Evolutionary conservation across 2,329 filamentous ascomycete genomes (phyloP).

Genomic region (Tolypocladium cylindrosporum): DNA sequence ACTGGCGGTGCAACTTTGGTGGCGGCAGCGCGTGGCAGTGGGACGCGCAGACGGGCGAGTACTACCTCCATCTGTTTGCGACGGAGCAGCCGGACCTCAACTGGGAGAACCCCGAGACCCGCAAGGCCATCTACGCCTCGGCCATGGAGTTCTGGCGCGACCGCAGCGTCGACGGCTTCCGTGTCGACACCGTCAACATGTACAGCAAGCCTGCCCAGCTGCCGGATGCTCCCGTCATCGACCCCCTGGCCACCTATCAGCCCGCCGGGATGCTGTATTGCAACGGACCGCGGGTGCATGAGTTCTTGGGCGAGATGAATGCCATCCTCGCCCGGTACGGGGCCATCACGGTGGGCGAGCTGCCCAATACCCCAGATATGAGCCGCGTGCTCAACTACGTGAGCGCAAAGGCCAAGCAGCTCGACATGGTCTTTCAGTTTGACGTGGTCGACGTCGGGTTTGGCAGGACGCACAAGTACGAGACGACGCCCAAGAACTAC

Average conservation of each 20-base stretch:
- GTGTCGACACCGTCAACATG: constrained; percentile 67
- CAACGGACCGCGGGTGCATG: constrained; percentile 60
- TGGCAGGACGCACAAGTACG: constrained; percentile 39
- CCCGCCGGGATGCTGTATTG: constrained; percentile 47
- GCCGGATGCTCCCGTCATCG: constrained; percentile 45
- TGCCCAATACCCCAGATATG: constrained; percentile 51
- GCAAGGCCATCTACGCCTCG: constrained; percentile 59
- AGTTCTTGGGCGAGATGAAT: constrained; percentile 59
- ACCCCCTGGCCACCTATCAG: constrained; percentile 36
- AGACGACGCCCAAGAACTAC: constrained; percentile 35
- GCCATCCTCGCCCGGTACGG: constrained; percentile 49
- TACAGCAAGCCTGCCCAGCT: constrained; percentile 54
- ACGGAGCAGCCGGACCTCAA: constrained; percentile 76
- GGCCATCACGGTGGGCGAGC: constrained; percentile 62
- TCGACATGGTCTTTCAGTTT: constrained; percentile 64
- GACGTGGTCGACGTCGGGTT: constrained; percentile 53
- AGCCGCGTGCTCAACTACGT: constrained; percentile 50
- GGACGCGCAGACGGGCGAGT: constrained; percentile 62
- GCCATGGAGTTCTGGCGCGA: constrained; percentile 74
- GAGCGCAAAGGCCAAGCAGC: constrained; percentile 43
- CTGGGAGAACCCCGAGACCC: constrained; percentile 63
- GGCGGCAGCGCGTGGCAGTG: constrained; percentile 57
- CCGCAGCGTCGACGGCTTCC: constrained; percentile 61
- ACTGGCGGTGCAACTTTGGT: constrained; percentile 58
- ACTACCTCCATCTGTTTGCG: constrained; percentile 69